These are phyloP conservation scores for Carex scoparia DNA, from an alignment of 176 grass and related monocot genomes.

Conservation along the genomic window DNA sequence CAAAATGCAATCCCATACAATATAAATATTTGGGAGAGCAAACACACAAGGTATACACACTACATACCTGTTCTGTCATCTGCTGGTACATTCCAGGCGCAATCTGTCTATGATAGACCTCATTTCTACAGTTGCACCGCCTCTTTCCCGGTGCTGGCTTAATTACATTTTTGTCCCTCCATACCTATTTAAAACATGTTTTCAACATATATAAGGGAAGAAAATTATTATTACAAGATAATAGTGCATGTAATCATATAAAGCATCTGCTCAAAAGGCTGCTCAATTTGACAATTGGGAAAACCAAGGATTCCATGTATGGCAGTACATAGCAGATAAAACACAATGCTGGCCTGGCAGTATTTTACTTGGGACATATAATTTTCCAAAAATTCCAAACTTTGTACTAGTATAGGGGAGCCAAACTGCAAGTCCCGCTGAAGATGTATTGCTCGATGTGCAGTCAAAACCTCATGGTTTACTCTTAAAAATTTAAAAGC, in stretches of 20 bases:
- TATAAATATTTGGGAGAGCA: neutral
- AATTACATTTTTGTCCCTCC: conserved; percentile 97
- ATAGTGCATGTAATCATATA: neutral
- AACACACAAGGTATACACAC: neutral
- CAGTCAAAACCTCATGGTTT: neutral
- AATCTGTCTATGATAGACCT: conserved; percentile 98
- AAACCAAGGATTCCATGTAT: neutral
- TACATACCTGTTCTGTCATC: conserved; percentile 86
- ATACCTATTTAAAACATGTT: conserved; percentile 44
- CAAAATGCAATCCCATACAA: neutral
- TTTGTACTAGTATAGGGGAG: neutral
- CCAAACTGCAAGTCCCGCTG: neutral
- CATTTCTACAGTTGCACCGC: conserved; percentile 87
- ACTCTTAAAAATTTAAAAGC: neutral
- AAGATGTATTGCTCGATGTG: neutral
- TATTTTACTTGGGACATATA: neutral
- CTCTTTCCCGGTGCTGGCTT: conserved; percentile 92
- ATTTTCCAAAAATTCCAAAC: neutral
- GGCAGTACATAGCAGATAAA: neutral
- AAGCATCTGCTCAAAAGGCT: neutral
- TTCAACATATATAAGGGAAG: neutral
- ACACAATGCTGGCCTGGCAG: neutral
- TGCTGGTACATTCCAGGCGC: conserved; percentile 99
- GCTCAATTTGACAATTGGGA: neutral
- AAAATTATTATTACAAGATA: neutral